Base-by-base conservation (phyloP, 208 protist genomes). In the Acanthamoeba castellanii region DNA sequence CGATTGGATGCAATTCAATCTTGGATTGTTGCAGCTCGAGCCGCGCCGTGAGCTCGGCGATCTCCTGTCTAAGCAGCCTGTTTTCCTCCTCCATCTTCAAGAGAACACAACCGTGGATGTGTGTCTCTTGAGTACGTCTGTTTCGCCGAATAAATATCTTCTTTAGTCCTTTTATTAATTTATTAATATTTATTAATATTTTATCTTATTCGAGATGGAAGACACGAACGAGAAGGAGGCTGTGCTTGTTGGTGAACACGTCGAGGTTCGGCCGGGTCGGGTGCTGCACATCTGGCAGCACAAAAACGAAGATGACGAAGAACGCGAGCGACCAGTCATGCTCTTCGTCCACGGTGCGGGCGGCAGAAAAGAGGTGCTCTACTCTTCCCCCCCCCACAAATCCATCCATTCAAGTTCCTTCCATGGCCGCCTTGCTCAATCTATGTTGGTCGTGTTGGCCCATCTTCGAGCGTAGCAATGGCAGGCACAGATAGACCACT, bases 21-120 rank as follows among this genome's bases (percentile, higher is more conserved):
- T 74, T 74, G 8, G 66, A 37, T n/a, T 64, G 59, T 4, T n/a
- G 59, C 22, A 16, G 11, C 13, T 16, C 59, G 20, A 64, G 59
- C 20, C 5, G 59, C 20, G 59, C 59, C 59, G 11, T 70, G 18
- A 90, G 52, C 11, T 42, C 30, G 9, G 9, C 84, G 2, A 90
- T 11, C 52, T 90, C 52, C 42, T 90, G 52, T 2, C 59, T 34
- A 7, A 90, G 84, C 13, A 8, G 20, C 45, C 45, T 32, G 30
- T 90, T 90, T 42, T 89, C 81, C 20, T 52, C 81, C 59, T 89
- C 32, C 72, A 81, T 47, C 72, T 76, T 76, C n/a, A 64, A 64
- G 57, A 64, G 20, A 64, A 64, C 57, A 64, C 20, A 64, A 64
- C 9, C 57, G 20, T 9, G 57, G 57, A 64, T 25, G 20, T 25